These are phyloP conservation scores for Rosa chinensis DNA, from an alignment of 306 rosid species.

Conservation along the genomic window DNA sequence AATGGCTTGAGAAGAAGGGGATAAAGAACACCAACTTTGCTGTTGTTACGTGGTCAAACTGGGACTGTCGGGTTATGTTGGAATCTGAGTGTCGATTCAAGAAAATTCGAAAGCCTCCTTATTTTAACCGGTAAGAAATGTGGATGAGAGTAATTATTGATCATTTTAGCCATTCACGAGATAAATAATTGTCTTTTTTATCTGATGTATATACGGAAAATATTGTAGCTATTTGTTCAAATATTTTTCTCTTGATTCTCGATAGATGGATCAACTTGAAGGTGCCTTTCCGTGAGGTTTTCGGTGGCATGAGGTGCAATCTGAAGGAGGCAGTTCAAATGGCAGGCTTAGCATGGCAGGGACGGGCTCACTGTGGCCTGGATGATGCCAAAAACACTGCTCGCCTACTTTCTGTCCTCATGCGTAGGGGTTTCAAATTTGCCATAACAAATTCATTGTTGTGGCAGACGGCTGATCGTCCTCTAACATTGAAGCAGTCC, in stretches of 20 bases:
- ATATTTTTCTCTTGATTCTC: conserved; percentile 29
- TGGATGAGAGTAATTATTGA: background rate
- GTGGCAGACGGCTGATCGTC: conserved; percentile 62
- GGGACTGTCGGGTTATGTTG: conserved; percentile 95
- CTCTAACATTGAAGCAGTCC: conserved; percentile 56
- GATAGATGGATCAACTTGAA: conserved; percentile 89
- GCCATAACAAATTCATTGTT: conserved; percentile 67
- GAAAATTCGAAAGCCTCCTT: conserved; percentile 89
- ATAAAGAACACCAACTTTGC: conserved; percentile 83
- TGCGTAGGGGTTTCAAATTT: conserved; percentile 72
- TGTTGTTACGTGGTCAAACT: conserved; percentile 94
- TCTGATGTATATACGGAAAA: background rate
- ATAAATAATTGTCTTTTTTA: conserved; percentile 8
- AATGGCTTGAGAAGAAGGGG: conserved; percentile 95
- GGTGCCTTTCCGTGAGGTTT: conserved; percentile 81
- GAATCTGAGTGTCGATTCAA: conserved; percentile 94
- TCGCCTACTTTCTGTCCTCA: conserved; percentile 68
- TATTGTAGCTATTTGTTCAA: background rate
- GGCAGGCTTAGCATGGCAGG: conserved; percentile 88
- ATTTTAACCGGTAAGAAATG: conserved; percentile 72
- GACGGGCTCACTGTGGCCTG: conserved; percentile 91
- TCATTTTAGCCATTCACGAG: conserved; percentile 10
- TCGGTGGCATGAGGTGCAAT: conserved; percentile 75
- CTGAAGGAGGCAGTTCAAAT: conserved; percentile 91
- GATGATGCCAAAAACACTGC: conserved; percentile 96